phyloP scores from a whole-genome alignment of 352 stramenopile genomes.

The Pythium aquatile region DNA sequence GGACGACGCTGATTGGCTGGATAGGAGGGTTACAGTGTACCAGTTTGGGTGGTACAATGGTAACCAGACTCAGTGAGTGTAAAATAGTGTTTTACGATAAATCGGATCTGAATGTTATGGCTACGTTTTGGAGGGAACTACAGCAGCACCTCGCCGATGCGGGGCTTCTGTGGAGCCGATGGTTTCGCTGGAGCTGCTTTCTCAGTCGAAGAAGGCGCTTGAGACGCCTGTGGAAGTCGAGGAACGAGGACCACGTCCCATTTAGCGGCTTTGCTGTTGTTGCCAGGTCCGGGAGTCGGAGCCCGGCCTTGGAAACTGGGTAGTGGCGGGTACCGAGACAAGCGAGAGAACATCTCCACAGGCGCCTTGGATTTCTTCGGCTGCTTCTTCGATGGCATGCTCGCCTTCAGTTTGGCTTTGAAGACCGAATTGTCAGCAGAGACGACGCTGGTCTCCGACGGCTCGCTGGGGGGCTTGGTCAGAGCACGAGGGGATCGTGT shows the following conservation, averaged over 20 bases:
- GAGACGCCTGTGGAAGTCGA: background rate
- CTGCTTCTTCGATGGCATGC: background rate
- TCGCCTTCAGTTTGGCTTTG: background rate
- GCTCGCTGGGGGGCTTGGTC: background rate
- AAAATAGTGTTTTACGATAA: conserved; percentile 5
- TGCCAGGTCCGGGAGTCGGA: background rate
- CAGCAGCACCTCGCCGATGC: background rate
- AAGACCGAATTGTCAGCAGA: background rate
- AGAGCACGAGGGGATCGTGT: background rate
- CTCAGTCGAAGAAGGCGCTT: background rate
- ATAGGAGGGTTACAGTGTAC: background rate
- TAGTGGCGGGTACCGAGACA: background rate
- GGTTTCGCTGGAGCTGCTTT: background rate
- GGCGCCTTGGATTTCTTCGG: conserved; percentile 1
- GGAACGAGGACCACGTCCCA: conserved; percentile 21
- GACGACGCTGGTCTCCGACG: background rate
- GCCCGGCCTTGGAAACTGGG: conserved; percentile 3
- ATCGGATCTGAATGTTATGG: background rate
- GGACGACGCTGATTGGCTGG: conserved; percentile 4
- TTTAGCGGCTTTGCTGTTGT: conserved; percentile 6
- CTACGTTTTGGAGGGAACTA: background rate
- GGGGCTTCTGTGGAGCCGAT: background rate
- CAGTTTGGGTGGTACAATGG: background rate
- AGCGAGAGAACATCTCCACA: background rate
- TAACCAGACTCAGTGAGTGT: background rate